phyloP scores from a whole-genome alignment of 345 rosid species.

The Anastatica hierochuntica region DNA sequence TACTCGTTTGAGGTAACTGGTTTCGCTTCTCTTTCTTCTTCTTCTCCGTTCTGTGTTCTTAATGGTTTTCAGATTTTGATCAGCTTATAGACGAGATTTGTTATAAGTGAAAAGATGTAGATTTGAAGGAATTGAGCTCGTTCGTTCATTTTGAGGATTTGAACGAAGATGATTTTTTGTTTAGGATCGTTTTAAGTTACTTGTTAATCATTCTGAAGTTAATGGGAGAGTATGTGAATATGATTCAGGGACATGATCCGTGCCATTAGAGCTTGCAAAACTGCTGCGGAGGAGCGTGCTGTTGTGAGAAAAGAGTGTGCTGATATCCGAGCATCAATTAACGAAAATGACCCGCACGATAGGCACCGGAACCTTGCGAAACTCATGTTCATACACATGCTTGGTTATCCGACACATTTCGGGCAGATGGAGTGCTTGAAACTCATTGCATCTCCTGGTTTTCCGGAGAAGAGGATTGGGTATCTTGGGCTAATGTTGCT shows the following conservation, averaged over 20 bases:
- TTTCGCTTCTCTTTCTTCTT: not conserved
- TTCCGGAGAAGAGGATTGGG: constrained; percentile 99
- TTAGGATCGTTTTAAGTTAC: not conserved
- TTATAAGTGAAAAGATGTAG: too few relatives aligned
- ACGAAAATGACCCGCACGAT: constrained; percentile 84
- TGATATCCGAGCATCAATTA: constrained; percentile 76
- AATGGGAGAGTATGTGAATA: not conserved
- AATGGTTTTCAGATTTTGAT: constrained; percentile 5
- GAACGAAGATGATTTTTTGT: too few relatives aligned
- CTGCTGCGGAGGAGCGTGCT: constrained; percentile 98
- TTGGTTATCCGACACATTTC: constrained; percentile 98
- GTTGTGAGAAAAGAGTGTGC: constrained; percentile 99
- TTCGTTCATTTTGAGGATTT: not conserved
- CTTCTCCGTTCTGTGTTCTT: not conserved
- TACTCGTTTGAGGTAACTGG: constrained; percentile 82
- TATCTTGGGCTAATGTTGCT: constrained; percentile 97
- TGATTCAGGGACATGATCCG: constrained; percentile 97
- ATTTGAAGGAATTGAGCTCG: constrained; percentile 14
- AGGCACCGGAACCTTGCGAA: constrained; percentile 95
- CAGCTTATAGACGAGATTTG: not conserved
- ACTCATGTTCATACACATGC: constrained; percentile 99
- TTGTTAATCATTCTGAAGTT: not conserved
- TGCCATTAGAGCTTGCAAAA: constrained; percentile 94
- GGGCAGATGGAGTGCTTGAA: constrained; percentile 99
- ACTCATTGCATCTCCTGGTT: constrained; percentile 88